Conservation (phyloP, 2,329 filamentous ascomycete genomes). For the Apiospora koreana region DNA sequence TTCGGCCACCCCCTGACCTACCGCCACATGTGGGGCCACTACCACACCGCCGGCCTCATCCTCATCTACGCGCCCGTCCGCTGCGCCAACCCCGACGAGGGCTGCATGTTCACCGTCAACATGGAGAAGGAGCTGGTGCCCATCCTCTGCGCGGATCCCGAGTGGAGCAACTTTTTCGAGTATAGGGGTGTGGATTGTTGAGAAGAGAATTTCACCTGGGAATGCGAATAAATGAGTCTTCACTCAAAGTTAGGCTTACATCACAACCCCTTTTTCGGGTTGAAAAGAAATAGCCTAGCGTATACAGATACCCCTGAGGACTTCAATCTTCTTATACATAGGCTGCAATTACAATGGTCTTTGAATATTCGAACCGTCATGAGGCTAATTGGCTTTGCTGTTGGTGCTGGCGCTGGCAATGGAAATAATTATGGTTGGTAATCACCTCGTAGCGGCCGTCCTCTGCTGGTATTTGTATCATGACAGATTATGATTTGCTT, state of each 20-base stretch:
- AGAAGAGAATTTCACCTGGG: neutral
- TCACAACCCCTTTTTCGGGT: too few species aligned
- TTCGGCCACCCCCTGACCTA: constrained; percentile 20
- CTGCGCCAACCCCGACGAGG: constrained; percentile 20
- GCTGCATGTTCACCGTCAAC: constrained; percentile 21
- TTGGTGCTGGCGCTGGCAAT: too few species aligned
- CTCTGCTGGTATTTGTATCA: too few species aligned
- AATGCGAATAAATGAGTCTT: too few species aligned
- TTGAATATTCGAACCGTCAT: neutral
- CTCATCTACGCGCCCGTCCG: constrained; percentile 20
- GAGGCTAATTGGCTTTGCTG: too few species aligned
- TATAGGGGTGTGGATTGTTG: constrained; percentile 20
- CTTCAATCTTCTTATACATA: neutral
- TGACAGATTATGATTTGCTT: too few species aligned
- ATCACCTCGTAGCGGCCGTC: too few species aligned
- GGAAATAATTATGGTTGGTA: too few species aligned
- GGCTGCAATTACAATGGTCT: neutral
- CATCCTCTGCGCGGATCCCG: constrained; percentile 20
- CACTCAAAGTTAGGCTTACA: too few species aligned
- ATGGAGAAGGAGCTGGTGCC: constrained; percentile 20
- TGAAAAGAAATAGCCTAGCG: too few species aligned
- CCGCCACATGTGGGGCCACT: constrained; percentile 19
- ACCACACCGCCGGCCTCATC: constrained; percentile 17
- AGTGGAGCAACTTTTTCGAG: constrained; percentile 23
- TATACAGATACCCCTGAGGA: too few species aligned